Percentiles rank a stretch among this genome's conserved stretches.
Evolutionary conservation across 148 eudicot species (phyloP).

Genomic region (Dysphania ambrosioides): DNA sequence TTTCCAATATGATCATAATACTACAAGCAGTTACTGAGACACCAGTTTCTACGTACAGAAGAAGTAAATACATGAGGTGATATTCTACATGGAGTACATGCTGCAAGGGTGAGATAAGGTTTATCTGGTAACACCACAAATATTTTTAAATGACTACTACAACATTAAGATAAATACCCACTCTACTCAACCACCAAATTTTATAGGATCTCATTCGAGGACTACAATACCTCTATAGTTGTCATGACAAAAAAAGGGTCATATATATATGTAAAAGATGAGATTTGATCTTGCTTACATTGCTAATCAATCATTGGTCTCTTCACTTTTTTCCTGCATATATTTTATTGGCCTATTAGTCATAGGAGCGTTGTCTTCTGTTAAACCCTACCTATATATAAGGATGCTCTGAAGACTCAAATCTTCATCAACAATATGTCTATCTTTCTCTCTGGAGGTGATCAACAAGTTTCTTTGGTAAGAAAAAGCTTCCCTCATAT

Average conservation of each 20-base stretch:
- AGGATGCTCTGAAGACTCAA: slow-evolving; percentile 8
- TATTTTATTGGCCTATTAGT: slow-evolving; percentile 21
- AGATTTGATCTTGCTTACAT: slow-evolving; percentile 56
- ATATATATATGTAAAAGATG: slow-evolving; percentile 39
- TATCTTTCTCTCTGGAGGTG: slow-evolving; percentile 5
- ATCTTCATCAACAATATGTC: slow-evolving; percentile 28
- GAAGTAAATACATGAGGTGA: slow-evolving; percentile 4
- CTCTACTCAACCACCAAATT: slow-evolving; percentile 70
- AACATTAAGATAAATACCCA: slow-evolving; percentile 14
- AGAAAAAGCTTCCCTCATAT: neutral
- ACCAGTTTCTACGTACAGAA: neutral
- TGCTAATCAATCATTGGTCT: slow-evolving; percentile 56
- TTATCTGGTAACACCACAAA: neutral
- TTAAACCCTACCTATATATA: slow-evolving; percentile 34
- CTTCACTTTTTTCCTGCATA: slow-evolving; percentile 5
- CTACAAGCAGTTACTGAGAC: slow-evolving; percentile 7
- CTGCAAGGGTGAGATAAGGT: slow-evolving; percentile 8
- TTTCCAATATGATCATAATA: neutral
- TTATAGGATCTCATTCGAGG: slow-evolving; percentile 43
- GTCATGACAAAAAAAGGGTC: slow-evolving; percentile 46
- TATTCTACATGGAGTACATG: too few species aligned
- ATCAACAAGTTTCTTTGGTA: neutral
- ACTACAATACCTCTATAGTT: slow-evolving; percentile 60
- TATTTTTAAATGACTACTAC: neutral
- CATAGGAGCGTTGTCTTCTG: slow-evolving; percentile 23